Conservation (phyloP, 2,329 filamentous ascomycete genomes). For the Hymenoscyphus linearis region DNA sequence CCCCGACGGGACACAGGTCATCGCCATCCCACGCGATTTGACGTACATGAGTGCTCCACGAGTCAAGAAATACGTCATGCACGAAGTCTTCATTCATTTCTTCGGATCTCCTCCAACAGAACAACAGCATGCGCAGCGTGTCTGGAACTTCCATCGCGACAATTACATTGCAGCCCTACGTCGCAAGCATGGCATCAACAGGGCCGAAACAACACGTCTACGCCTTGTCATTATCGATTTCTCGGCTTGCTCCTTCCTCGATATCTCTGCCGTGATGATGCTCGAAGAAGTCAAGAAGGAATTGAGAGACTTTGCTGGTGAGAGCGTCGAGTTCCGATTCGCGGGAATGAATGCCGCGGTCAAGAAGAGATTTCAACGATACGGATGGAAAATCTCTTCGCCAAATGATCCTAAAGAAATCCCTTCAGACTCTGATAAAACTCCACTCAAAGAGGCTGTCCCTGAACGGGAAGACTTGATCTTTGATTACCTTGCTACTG, state of each 20-base stretch:
- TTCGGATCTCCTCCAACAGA: constrained; percentile 6
- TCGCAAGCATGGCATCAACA: constrained; percentile 8
- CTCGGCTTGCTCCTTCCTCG: constrained; percentile 7
- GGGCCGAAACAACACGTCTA: constrained; percentile 6
- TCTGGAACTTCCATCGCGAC: constrained; percentile 14
- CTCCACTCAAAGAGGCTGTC: neutral
- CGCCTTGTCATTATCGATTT: constrained; percentile 11
- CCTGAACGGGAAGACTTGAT: constrained; percentile 9
- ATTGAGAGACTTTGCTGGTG: constrained; percentile 4
- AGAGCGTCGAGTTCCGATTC: constrained; percentile 9
- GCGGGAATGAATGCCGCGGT: constrained; percentile 8
- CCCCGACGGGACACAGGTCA: constrained; percentile 17
- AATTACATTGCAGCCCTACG: constrained; percentile 15
- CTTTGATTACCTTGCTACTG: constrained; percentile 16
- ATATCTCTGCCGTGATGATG: constrained; percentile 2
- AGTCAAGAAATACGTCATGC: constrained; percentile 15
- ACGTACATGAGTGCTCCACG: constrained; percentile 19
- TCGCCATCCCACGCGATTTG: constrained; percentile 14
- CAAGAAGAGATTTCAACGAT: constrained; percentile 5
- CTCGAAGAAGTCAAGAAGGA: constrained; percentile 8
- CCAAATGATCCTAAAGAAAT: constrained; percentile 9
- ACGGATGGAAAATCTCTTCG: constrained; percentile 13
- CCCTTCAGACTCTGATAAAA: neutral
- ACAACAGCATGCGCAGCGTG: neutral
- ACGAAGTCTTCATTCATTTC: constrained; percentile 13